Evolutionary conservation across 192 early-diverging fungal genomes (phyloP), one percentile per base, ranked within the genome.

Genomic region (Phycomyces blakesleeanus): DNA sequence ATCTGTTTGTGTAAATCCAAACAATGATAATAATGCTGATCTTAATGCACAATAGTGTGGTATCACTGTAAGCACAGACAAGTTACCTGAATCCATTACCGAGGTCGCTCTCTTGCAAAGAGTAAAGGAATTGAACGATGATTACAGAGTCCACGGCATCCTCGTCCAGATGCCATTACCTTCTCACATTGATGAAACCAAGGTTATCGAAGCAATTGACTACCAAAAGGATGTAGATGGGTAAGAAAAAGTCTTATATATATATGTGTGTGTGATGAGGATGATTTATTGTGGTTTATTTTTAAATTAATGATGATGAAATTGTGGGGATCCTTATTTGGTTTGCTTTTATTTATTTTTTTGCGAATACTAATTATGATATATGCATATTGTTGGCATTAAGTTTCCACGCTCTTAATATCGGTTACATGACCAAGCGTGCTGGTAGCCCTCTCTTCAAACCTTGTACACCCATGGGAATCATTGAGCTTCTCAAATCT

Each of bases 111-210:
- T 98, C 41, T 66, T 95, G 49, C 64, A 61, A 22, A 76, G 76
- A 22, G 81, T 98, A 51, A 74, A 86, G 50, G 67, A 79, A 7
- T 74, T 98, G 56, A 97, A 97, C 71, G 73, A 86, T 57, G 89
- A 97, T 68, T 81, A 81, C 3, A 34, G 64, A n/a, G 80, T 95
- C n/a, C 96, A 98, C 73, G 96, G 96, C 25, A 88, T 98, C 61
- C 77, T 98, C 5, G 92, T 98, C 55, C 96, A 98, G 75, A 78
- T 98, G 64, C 96, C 96, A 22, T 77, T 98, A 9, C 95, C 96
- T 11, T 72, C 73, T 4, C 89, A 91, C 64, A 83, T 98, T 61
- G 86, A 90, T 72, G 93, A 94, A 56, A 78, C 74, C 53, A 74
- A 51, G 20, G 79, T 96, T 55, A 92, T 89, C 20, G 91, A 96